Conservation (phyloP, 1,284 basidiomycete genomes). For the Schizopora paradoxa region DNA sequence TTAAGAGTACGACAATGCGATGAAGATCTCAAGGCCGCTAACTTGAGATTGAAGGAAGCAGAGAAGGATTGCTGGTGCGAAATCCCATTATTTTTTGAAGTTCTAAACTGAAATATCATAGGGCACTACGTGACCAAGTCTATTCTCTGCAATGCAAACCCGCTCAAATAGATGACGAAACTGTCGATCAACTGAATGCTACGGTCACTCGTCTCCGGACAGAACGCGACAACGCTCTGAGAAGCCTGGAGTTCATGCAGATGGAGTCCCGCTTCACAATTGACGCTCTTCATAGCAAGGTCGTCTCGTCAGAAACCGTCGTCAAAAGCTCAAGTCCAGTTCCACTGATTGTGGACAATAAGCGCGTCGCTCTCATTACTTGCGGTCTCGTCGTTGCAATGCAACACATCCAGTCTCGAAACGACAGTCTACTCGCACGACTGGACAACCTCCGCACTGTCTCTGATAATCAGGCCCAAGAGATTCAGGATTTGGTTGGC, state of each 20-base stretch:
- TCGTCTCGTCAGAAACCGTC: conserved; percentile 26
- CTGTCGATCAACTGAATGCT: conserved; percentile 49
- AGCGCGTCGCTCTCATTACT: not conserved
- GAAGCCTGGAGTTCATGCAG: conserved; percentile 64
- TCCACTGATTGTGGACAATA: not conserved
- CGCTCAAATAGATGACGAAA: conserved; percentile 25
- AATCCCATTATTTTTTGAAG: not conserved
- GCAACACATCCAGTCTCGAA: conserved; percentile 7
- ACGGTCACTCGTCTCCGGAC: conserved; percentile 61
- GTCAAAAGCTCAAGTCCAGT: conserved; percentile 15
- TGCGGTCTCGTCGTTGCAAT: conserved; percentile 3
- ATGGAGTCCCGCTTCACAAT: conserved; percentile 66
- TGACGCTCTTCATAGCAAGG: conserved; percentile 51
- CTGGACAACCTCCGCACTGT: not conserved
- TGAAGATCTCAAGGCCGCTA: conserved; percentile 29
- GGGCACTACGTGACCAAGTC: conserved; percentile 22
- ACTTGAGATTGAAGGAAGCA: conserved; percentile 24
- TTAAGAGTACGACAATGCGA: conserved; percentile 24
- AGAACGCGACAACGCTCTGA: conserved; percentile 65
- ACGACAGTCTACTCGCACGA: not conserved
- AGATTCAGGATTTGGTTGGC: no score
- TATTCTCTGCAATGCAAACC: conserved; percentile 13
- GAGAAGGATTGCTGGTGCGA: conserved; percentile 18
- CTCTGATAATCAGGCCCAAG: no score
- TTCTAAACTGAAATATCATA: conserved; percentile 10